Evolutionary conservation across 1,284 basidiomycete species (phyloP).

Genomic region (Prillingera fragicola): DNA sequence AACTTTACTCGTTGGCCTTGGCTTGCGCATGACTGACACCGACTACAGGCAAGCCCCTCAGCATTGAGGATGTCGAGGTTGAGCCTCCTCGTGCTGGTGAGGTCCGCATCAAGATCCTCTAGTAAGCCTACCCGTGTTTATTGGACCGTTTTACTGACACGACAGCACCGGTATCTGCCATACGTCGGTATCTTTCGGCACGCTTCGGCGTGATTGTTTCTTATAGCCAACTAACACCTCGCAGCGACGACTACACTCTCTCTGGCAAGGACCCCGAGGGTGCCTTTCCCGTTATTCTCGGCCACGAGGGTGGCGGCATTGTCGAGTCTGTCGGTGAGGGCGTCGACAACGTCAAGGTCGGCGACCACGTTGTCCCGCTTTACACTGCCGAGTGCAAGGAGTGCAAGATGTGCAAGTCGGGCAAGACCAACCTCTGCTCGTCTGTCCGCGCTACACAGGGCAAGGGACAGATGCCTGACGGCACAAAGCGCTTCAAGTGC

Average conservation of each 20-base stretch:
- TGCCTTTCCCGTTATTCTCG: slow-evolving; percentile 88
- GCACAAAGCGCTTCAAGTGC: slow-evolving; percentile 81
- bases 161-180: slow-evolving; percentile 81
- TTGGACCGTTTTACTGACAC: slow-evolving; percentile 14
- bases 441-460: slow-evolving; percentile 88
- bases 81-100: slow-evolving; percentile 83
- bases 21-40: not conserved
- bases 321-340: slow-evolving; percentile 93
- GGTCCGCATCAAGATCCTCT: slow-evolving; percentile 86
- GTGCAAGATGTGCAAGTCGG: slow-evolving; percentile 98
- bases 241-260: slow-evolving; percentile 82
- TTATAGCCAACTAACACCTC: not conserved
- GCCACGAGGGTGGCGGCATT: slow-evolving; percentile 61
- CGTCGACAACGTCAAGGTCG: slow-evolving; percentile 76
- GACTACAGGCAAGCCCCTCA: slow-evolving; percentile 61
- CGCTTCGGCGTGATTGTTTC: not conserved
- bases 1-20: not conserved
- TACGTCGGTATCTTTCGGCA: slow-evolving; percentile 53
- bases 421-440: slow-evolving; percentile 89
- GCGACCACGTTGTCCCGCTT: slow-evolving; percentile 89
- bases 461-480: slow-evolving; percentile 94
- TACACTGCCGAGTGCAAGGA: slow-evolving; percentile 94
- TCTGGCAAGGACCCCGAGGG: slow-evolving; percentile 97
- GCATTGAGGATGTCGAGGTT: slow-evolving; percentile 88
- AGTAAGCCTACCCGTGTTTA: slow-evolving; percentile 52